Conservation (phyloP, 2,329 filamentous ascomycete genomes). For the Rhytidhysteron rufulum region DNA sequence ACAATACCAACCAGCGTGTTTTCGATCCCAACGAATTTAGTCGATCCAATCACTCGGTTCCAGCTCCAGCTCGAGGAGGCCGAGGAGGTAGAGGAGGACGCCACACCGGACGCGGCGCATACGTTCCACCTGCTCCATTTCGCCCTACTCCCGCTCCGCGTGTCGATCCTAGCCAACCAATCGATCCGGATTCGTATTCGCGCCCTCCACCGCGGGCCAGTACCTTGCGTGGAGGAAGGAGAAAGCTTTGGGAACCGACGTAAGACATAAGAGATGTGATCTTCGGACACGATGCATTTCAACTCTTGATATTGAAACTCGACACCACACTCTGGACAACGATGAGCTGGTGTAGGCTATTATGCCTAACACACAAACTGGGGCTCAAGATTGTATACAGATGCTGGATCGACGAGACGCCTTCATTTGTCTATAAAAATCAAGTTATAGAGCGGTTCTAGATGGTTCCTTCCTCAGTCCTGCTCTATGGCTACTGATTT, state of each 20-base stretch:
- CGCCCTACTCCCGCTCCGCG: slow-evolving; percentile 18
- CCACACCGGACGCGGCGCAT: slow-evolving; percentile 23
- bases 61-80: slow-evolving; percentile 7
- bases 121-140: slow-evolving; percentile 22
- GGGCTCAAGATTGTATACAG: too few species aligned
- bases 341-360: too few species aligned
- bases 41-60: slow-evolving; percentile 28
- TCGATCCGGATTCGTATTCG: slow-evolving; percentile 38
- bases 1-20: slow-evolving; percentile 31
- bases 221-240: slow-evolving; percentile 28
- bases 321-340: too few species aligned
- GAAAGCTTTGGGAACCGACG: slow-evolving; percentile 40
- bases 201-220: slow-evolving; percentile 28
- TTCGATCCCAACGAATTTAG: slow-evolving; percentile 48
- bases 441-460: too few species aligned
- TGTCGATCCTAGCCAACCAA: slow-evolving; percentile 31
- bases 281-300: background rate
- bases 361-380: too few species aligned
- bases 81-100: slow-evolving; percentile 20
- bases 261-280: slow-evolving; percentile 10
- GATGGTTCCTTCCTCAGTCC: too few species aligned
- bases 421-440: too few species aligned
- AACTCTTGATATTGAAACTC: too few species aligned
- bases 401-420: too few species aligned
- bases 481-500: too few species aligned